Evolutionary conservation across 495 filamentous ascomycete species (phyloP), one percentile per base, ranked within the genome.

Genomic region (Annulohypoxylon maeteangense): DNA sequence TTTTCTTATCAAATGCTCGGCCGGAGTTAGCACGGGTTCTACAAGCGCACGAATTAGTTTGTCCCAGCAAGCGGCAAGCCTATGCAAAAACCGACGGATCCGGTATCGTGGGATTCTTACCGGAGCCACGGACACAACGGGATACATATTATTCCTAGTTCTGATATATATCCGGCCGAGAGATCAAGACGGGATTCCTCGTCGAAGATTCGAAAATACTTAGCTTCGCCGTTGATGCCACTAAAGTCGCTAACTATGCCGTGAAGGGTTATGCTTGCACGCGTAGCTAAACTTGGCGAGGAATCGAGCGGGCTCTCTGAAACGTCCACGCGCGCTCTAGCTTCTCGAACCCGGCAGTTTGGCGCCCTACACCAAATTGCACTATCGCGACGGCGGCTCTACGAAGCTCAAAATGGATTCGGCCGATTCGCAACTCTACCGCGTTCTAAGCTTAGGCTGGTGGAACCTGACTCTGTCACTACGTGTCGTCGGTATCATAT

Each of bases 311-410:
- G 65, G 59, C 48, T 55, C 48, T 55, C 60, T 73, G 65, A 73
- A 73, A 68, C 70, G 47, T 50, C 36, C 70, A 40, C 20, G 55
- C 22, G 25, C 62, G 50, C 27, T 45, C 44, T 65, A 69, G 65
- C 29, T 58, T 34, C 32, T 47, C 31, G 47, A 58, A 68, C 62
- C 65, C 65, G 70, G 70, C 56, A 69, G 65, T 68, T 68, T 65
- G 65, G 64, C 65, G 56, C 57, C 29, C 31, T 44, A 45, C 16
- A 25, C 42, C 62, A 62, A 50, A 66, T 67, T 62, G 60, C 62
- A 55, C 29, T 68, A 64, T 68, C 55, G 55, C 65, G 36, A 54
- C 60, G n/a, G 32, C 70, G 70, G 70, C 32, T 40, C 65, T 62
- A 69, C 38, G 36, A 66, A 59, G 47, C 65, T 65, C 61, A 57